These are phyloP conservation scores for Starmerella vitae DNA, from an alignment of 805 yeast genomes.

Conservation along the genomic window DNA sequence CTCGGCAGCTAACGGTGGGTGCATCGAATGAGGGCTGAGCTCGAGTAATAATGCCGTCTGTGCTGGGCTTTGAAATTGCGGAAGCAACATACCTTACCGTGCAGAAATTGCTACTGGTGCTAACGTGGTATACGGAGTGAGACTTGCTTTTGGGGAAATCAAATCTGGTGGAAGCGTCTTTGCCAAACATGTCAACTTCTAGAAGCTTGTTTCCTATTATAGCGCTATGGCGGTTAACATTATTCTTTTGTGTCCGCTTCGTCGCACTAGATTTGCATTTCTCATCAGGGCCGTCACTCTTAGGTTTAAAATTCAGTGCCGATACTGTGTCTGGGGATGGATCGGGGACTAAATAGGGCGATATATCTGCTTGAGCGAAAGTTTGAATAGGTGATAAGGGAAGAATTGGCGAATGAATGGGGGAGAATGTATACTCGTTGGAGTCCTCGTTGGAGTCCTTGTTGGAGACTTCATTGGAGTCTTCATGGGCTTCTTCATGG, in stretches of 20 bases:
- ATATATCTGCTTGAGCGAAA: too few relatives aligned
- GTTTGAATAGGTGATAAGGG: too few relatives aligned
- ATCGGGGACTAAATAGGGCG: too few relatives aligned
- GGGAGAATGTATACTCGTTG: too few relatives aligned
- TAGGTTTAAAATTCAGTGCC: too few relatives aligned
- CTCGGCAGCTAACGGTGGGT: conserved; percentile 9
- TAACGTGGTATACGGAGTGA: background rate
- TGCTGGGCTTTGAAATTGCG: background rate
- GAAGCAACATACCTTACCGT: background rate
- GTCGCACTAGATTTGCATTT: too few relatives aligned
- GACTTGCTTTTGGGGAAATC: background rate
- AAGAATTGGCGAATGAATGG: too few relatives aligned
- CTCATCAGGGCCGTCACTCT: too few relatives aligned
- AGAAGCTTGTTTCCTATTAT: conserved; percentile 11
- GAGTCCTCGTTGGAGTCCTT: too few relatives aligned
- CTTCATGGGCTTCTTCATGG: too few relatives aligned
- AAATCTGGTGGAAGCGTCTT: background rate
- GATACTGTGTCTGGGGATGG: too few relatives aligned
- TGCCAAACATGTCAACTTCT: background rate
- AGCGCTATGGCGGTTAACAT: conserved; percentile 11
- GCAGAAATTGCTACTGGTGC: background rate
- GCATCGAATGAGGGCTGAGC: conserved; percentile 7
- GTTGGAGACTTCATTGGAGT: too few relatives aligned
- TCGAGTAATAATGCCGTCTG: background rate
- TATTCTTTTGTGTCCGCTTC: background rate